Conservation (phyloP, 2,329 filamentous ascomycete genomes). For the Colletotrichum sp. region DNA sequence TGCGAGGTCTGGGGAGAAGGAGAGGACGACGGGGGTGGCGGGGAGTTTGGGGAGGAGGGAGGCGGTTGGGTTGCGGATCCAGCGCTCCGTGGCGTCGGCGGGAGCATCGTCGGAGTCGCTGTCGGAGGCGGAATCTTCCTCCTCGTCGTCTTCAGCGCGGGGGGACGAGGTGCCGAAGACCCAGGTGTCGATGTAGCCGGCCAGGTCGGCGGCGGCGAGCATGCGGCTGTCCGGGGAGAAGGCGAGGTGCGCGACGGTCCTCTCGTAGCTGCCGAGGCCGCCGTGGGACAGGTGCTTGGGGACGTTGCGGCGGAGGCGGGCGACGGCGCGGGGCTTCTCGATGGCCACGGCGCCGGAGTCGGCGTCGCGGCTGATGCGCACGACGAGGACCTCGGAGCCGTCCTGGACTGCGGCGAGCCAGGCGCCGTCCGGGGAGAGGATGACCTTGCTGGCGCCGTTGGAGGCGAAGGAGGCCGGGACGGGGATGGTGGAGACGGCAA, state of each 20-base stretch:
- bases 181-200: slow-evolving; percentile 89
- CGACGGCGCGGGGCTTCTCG: slow-evolving; percentile 46
- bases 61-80: slow-evolving; percentile 76
- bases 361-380: slow-evolving; percentile 40
- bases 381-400: slow-evolving; percentile 62
- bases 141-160: slow-evolving; percentile 32
- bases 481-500: slow-evolving; percentile 75
- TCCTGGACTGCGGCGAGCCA: slow-evolving; percentile 73
- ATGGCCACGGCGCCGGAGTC: slow-evolving; percentile 20
- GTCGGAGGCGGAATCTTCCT: slow-evolving; percentile 24
- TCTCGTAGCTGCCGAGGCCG: slow-evolving; percentile 76
- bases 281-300: slow-evolving; percentile 64
- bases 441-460: slow-evolving; percentile 71
- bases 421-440: slow-evolving; percentile 71
- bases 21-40: slow-evolving; percentile 68
- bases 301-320: slow-evolving; percentile 58
- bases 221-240: slow-evolving; percentile 85
- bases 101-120: slow-evolving; percentile 39
- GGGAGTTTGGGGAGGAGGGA: slow-evolving; percentile 73
- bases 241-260: slow-evolving; percentile 73
- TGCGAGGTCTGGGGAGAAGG: slow-evolving; percentile 64
- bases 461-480: slow-evolving; percentile 61
- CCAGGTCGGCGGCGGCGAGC: slow-evolving; percentile 79
- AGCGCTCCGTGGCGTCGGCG: slow-evolving; percentile 61
- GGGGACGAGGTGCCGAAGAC: slow-evolving; percentile 57